Base-by-base conservation (phyloP, 345 rosid species). In the Trapa incisa region DNA sequence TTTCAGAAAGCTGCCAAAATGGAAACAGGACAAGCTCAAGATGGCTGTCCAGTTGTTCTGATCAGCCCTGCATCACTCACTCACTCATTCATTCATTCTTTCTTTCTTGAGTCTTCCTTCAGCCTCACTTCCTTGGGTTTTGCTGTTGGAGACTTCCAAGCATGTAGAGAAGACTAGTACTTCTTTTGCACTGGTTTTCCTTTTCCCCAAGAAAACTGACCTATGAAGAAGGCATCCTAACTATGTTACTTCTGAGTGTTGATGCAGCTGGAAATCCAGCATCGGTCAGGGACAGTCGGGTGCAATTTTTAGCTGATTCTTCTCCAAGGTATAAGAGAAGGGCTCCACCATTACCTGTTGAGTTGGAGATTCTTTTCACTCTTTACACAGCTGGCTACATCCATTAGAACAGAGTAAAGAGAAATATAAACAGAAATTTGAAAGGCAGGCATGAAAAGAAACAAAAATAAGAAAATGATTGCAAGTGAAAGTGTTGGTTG, bases 21-120 rank as follows among this genome's bases (percentile, higher is more conserved):
- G 99, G 99, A 95, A 89, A 79, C 98, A 91, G 75, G 89, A 91
- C 93, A 95, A 95, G 84, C 92, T 84, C 69, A 95, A 95, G 74
- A 87, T 88, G 87, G 82, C 88, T 66, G 79, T 79, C 78, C 86
- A 80, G 2, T 80, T 95, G 79, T 95, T 95, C 80, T 95, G 77
- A 85, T 75, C 66, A 48, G 13, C 1, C 11, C 48, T 45, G 48
- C 48, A 45, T 11, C 12, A 41, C 43, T 41, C 43, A 41, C 7
- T 14, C 39, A 3, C 4, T 42, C 37, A 37, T 45, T 32, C 13
- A 6, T 64, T 39, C 47, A 39, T 45, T 45, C 11, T 7, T 35
- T 37, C 47, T 15, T 14, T 15, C 47, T 15, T 14, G 4, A 37
- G 5, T 1, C 16, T 22, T 15, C 52, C 37, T 41, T 39, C 66